A percentile compares a stretch with the other conserved stretches of the same genome.
These are phyloP conservation scores for Discostella stelligera DNA, from an alignment of 352 stramenopile species.

Conservation along the genomic window DNA sequence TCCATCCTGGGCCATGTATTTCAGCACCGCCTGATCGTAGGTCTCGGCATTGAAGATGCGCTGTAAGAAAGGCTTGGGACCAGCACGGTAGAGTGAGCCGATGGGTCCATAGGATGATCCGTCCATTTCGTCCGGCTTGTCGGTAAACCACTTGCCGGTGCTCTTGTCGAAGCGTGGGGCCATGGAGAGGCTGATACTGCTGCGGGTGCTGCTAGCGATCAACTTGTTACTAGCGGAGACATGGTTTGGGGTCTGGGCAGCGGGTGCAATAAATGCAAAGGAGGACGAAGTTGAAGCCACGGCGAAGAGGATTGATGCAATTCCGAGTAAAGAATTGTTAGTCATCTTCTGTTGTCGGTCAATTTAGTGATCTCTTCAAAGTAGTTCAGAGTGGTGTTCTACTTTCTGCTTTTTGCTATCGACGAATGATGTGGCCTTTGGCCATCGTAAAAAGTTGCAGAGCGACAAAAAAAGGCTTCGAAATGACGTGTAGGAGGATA, in stretches of 20 bases:
- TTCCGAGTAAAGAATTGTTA: not conserved
- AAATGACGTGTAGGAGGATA: too few species aligned
- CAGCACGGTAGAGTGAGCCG: conserved; percentile 54
- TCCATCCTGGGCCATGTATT: conserved; percentile 58
- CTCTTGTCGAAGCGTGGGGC: conserved; percentile 49
- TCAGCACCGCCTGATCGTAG: conserved; percentile 65
- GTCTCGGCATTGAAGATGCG: conserved; percentile 57
- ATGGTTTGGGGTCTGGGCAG: not conserved
- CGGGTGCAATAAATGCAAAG: not conserved
- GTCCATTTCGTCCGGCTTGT: conserved; percentile 42
- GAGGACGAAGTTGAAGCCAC: conserved; percentile 6
- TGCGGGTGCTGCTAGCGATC: not conserved
- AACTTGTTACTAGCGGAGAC: too few species aligned
- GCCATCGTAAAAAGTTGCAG: too few species aligned
- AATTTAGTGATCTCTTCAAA: not conserved
- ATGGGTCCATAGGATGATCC: conserved; percentile 51
- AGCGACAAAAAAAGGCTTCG: too few species aligned
- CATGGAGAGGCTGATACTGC: conserved; percentile 32
- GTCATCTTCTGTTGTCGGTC: not conserved
- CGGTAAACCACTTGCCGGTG: conserved; percentile 43
- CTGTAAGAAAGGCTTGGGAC: conserved; percentile 57
- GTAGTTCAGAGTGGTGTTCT: too few species aligned
- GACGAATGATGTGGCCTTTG: too few species aligned
- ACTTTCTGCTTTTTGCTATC: too few species aligned
- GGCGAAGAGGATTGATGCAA: conserved; percentile 4